Base-by-base conservation (phyloP, 257 asterid species). In the Penstemon barbatus region DNA sequence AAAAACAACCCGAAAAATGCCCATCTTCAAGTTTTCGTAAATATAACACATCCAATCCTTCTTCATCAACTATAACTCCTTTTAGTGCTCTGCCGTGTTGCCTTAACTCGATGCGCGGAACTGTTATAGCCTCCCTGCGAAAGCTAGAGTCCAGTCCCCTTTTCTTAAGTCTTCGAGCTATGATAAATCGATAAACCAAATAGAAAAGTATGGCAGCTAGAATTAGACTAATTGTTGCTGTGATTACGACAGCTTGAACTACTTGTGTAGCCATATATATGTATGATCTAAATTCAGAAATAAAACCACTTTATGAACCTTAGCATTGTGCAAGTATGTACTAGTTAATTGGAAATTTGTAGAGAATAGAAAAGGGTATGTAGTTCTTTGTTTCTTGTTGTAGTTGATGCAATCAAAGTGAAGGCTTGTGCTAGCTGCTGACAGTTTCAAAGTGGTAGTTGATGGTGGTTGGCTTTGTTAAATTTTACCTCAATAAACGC, bases 41-140 rank as follows among this genome's bases (percentile, higher is more conserved):
- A 58, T 89, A 91, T 55, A 89, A 44, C 69, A 91, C 86, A 70
- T 91, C 96, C 70, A 72, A 63, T 13, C 95, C 97, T 56, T 86
- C 80, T 66, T 88, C 95, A 43, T 91, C 95, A 5, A 91, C 86
- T 42, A 91, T 75, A 3, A 87, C 49, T 50, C 96, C 94, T 58
- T 74, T 81, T 25, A 91, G 40, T 7, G 77, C 83, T 37, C 90
- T 83, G 9, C 83, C 79, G 4, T 76, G 76, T 7, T 68, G 87
- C 56, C 74, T 75, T 64, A 82, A 79, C 37, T 78, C 95, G 25
- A 71, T 73, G 4, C 55, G 74, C 3, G 81, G 69, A 50, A 45
- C 61, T 3, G 45, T 72, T 1, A 58, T 33, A 12, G 59, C 64
- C 71, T 83, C 91, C 43, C 91, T 61, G 4, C 80, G 81, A 45